These are phyloP conservation scores for Stachybotrys chartarum DNA, from an alignment of 2,329 filamentous ascomycete genomes.

Conservation along the genomic window DNA sequence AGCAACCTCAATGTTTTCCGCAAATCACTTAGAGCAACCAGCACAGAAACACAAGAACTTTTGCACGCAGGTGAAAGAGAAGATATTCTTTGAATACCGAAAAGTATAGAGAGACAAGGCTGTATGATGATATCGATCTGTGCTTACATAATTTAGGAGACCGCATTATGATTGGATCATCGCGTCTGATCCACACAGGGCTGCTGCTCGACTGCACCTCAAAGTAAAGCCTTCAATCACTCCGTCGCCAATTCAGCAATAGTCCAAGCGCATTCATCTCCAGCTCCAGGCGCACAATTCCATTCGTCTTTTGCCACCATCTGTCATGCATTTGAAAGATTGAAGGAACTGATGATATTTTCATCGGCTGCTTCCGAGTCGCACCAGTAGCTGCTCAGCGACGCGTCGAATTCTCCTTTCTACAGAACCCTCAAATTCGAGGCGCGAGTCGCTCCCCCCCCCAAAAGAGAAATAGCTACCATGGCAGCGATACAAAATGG, in stretches of 20 bases:
- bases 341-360: conserved; percentile 17
- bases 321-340: background rate
- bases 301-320: background rate
- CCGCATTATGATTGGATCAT: no score
- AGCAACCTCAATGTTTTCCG: no score
- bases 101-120: no score
- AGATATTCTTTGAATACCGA: no score
- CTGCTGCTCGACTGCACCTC: background rate
- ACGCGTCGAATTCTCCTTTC: conserved; percentile 15
- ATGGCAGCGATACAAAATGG: conserved; percentile 39
- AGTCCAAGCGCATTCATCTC: background rate
- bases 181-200: background rate
- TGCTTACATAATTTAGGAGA: no score
- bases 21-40: no score
- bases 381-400: conserved; percentile 19
- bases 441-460: background rate
- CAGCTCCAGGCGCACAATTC: conserved; percentile 1
- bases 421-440: background rate
- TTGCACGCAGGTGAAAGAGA: no score
- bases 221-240: background rate
- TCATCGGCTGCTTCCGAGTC: conserved; percentile 18
- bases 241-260: background rate
- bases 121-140: no score
- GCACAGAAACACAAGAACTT: no score
- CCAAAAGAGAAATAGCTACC: background rate